Evolutionary conservation across 148 eudicot species (phyloP), one percentile per base, ranked within the genome.

Genomic region (Persicaria maculosa): DNA sequence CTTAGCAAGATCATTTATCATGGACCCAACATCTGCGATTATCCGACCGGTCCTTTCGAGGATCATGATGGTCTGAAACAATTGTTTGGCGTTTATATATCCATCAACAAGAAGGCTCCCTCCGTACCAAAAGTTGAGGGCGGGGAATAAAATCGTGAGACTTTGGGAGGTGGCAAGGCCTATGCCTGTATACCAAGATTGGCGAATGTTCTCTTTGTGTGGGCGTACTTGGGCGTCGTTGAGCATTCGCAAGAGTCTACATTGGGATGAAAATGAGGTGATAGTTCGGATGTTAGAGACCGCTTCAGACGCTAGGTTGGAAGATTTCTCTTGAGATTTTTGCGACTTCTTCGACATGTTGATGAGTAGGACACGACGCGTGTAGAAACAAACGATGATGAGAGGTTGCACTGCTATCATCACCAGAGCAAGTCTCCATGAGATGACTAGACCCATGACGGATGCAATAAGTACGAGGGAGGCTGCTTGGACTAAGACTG

Each of bases 51-150:
- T 83, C 70, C 81, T 79, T 65, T 81, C 75, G 46, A 86, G 50
- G 44, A 86, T 75, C 80, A 81, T 67, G 68, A 83, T 79, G 10
- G 68, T 82, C 69, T 83, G 82, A 68, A 83, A 83, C 17, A 86
- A 62, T 43, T 75, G 77, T 44, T 86, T 77, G 4, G 88, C 68
- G 0, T 17, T 74, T 12, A 86, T 52, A 17, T 74, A 72, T 6
- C 79, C 80, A 36, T 77, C 25, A 43, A 74, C 72, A 59, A 83
- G 69, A 46, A 86, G 83, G 71, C 58, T 81, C 22, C 88, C 86
- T 2, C 86, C 88, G 55, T 86, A 83, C 86, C 88, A 83, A 73
- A 75, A 85, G 44, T 71, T 64, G 22, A 85, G 55, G 52, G 88
- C 82, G 47, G 73, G 79, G 16, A 80, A 20, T 9, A 75, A 77